These are phyloP conservation scores for Chaetomium cochliodes DNA, from an alignment of 495 filamentous ascomycete genomes.

Conservation along the genomic window DNA sequence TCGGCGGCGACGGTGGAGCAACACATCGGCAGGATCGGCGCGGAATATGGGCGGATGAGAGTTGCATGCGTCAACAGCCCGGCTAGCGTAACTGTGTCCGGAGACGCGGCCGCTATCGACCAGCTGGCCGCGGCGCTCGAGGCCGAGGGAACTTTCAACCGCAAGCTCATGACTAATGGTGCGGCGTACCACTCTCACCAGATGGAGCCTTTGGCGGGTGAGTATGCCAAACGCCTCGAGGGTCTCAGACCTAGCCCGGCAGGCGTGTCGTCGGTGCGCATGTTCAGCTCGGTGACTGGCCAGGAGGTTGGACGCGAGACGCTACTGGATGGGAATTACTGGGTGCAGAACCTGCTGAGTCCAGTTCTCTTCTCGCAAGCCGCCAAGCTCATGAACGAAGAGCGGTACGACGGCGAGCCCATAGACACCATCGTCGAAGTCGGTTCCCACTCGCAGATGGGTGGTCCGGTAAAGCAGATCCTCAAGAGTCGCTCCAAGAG, in stretches of 20 bases:
- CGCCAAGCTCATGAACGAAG: not conserved
- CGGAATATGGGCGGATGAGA: not conserved
- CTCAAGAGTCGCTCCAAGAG: not conserved
- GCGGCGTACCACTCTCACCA: conserved; percentile 6
- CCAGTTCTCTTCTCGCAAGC: not conserved
- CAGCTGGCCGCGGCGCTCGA: not conserved
- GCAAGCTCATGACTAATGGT: not conserved
- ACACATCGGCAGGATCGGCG: too few relatives aligned
- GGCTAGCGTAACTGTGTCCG: not conserved
- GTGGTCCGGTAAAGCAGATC: not conserved
- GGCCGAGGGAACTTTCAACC: not conserved
- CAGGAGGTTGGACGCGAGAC: too few relatives aligned
- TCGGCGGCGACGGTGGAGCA: not conserved
- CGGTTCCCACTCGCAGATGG: not conserved
- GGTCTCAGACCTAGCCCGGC: not conserved
- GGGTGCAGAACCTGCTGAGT: not conserved
- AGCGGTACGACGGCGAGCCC: too few relatives aligned
- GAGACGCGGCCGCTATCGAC: not conserved
- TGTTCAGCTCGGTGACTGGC: not conserved
- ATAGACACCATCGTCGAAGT: not conserved
- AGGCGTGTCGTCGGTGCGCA: too few relatives aligned
- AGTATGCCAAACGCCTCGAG: not conserved
- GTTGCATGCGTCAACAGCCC: not conserved
- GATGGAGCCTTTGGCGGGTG: not conserved
- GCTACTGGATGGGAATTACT: not conserved